These are phyloP conservation scores for Cladobotryum protrusum DNA, from an alignment of 2,329 filamentous ascomycete genomes.

Conservation along the genomic window DNA sequence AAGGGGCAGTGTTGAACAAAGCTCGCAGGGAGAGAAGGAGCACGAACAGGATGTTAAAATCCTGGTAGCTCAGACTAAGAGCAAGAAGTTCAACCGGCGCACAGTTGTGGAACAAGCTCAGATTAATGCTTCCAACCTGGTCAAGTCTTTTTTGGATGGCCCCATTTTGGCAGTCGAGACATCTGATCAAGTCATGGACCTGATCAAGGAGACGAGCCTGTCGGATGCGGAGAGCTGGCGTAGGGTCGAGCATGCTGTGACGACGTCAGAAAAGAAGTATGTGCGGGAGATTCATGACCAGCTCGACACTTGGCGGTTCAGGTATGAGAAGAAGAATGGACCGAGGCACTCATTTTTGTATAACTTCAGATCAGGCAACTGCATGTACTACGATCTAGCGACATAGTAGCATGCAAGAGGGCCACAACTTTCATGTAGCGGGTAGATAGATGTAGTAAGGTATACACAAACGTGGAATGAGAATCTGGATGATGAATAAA, in stretches of 20 bases:
- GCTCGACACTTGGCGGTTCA: conserved; percentile 56
- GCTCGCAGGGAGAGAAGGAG: conserved; percentile 22
- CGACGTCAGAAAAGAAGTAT: conserved; percentile 73
- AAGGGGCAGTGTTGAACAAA: conserved; percentile 17
- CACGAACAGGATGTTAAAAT: conserved; percentile 72
- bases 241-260: conserved; percentile 69
- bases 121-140: conserved; percentile 51
- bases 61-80: conserved; percentile 73
- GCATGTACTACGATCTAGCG: conserved; percentile 77
- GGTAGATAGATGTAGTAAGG: too few relatives aligned
- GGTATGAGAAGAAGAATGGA: conserved; percentile 47
- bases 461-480: too few relatives aligned
- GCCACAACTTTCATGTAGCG: too few relatives aligned
- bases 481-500: too few relatives aligned
- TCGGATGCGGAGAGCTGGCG: conserved; percentile 82
- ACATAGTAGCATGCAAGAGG: conserved; percentile 21
- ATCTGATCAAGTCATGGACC: conserved; percentile 72
- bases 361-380: conserved; percentile 79
- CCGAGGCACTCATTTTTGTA: conserved; percentile 78
- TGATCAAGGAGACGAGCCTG: conserved; percentile 66
- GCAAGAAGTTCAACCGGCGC: conserved; percentile 86
- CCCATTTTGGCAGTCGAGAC: conserved; percentile 86
- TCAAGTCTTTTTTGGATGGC: conserved; percentile 66
- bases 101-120: conserved; percentile 78
- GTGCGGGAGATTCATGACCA: conserved; percentile 75